Evolutionary conservation across 495 filamentous ascomycete species (phyloP).

Genomic region (Penicillium canariense): DNA sequence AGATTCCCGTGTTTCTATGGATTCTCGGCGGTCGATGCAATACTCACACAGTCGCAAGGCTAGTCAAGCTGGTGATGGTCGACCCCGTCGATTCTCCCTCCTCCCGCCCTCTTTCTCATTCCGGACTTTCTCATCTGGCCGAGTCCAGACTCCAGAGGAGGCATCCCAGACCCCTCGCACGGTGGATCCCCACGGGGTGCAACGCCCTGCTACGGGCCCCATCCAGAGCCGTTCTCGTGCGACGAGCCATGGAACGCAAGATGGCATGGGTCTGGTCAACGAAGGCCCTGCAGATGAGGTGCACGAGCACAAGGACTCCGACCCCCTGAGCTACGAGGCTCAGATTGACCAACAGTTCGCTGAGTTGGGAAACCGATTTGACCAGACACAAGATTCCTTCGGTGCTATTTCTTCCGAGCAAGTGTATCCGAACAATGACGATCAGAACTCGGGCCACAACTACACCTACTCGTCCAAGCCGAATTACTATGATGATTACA

Average conservation of each 20-base stretch:
- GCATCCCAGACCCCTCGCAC: constrained; percentile 31
- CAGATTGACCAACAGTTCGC: constrained; percentile 49
- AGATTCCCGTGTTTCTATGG: constrained; percentile 69
- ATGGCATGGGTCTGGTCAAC: constrained; percentile 31
- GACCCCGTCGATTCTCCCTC: constrained; percentile 73
- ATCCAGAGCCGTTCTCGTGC: constrained; percentile 26
- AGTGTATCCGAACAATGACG: constrained; percentile 33
- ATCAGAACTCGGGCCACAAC: constrained; percentile 38
- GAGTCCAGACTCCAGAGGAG: constrained; percentile 42
- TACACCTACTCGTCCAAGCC: constrained; percentile 42
- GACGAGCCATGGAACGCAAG: constrained; percentile 39
- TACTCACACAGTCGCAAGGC: constrained; percentile 76
- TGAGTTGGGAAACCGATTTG: constrained; percentile 36
- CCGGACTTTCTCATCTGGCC: constrained; percentile 47
- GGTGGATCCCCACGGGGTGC: constrained; percentile 25
- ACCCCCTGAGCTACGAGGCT: constrained; percentile 40
- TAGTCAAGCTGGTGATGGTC: constrained; percentile 76
- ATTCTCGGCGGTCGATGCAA: constrained; percentile 76
- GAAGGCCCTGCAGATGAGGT: constrained; percentile 36
- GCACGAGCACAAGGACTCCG: constrained; percentile 20
- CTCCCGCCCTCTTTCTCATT: constrained; percentile 73
- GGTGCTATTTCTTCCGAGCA: constrained; percentile 34
- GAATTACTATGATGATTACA: constrained; percentile 47
- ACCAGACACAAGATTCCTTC: constrained; percentile 33
- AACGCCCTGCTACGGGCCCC: constrained; percentile 38